Conservation (phyloP, 2,329 filamentous ascomycete species). For the Ramichloridium luteum region DNA sequence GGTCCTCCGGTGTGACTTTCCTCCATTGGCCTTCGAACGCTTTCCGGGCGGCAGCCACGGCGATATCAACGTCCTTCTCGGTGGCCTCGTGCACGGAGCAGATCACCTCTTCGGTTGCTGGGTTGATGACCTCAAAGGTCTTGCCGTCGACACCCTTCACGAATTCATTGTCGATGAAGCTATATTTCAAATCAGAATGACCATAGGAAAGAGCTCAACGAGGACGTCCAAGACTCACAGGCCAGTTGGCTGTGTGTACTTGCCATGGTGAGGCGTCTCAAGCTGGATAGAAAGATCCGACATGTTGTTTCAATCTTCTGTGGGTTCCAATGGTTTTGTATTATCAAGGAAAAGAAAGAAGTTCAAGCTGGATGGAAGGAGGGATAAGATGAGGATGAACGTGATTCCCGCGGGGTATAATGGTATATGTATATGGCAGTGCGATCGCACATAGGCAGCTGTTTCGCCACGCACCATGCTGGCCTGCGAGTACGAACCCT, state of each 20-base stretch:
- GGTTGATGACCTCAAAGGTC: constrained; percentile 89
- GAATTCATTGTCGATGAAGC: constrained; percentile 90
- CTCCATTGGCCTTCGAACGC: constrained; percentile 64
- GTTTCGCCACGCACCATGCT: too few relatives aligned
- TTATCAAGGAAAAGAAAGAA: too few relatives aligned
- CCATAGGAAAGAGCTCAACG: background rate
- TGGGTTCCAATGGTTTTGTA: too few relatives aligned
- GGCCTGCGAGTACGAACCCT: too few relatives aligned
- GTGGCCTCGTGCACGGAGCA: constrained; percentile 70
- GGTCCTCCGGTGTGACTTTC: constrained; percentile 57
- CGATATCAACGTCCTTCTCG: constrained; percentile 72
- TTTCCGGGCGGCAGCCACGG: constrained; percentile 73
- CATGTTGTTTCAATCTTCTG: constrained; percentile 14
- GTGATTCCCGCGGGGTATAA: too few relatives aligned
- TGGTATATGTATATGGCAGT: too few relatives aligned
- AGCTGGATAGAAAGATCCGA: constrained; percentile 46
- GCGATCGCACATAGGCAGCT: too few relatives aligned
- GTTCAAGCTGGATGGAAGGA: too few relatives aligned
- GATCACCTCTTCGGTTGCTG: constrained; percentile 72
- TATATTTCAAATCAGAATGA: constrained; percentile 23
- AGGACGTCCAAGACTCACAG: constrained; percentile 34
- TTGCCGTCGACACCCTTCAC: constrained; percentile 72
- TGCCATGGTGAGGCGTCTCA: constrained; percentile 54
- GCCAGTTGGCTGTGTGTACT: constrained; percentile 42
- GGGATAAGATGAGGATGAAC: too few relatives aligned